Evolutionary conservation across 768 basidiomycete genomes (phyloP).

Genomic region (Melanogaster broomeanus): DNA sequence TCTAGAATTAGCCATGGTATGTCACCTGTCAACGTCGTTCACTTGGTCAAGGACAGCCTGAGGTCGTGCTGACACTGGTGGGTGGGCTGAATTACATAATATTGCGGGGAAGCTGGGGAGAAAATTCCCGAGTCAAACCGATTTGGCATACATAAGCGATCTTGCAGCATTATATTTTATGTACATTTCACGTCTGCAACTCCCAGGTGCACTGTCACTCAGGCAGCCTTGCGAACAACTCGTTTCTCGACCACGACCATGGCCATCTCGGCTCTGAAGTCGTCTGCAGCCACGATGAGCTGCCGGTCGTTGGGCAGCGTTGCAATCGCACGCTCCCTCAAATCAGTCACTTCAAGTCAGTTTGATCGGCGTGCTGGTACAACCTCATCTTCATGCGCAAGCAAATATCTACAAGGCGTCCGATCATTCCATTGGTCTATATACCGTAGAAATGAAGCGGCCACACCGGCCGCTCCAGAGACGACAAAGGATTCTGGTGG

Average conservation of each 20-base stretch:
- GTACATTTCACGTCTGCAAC: constrained; percentile 16
- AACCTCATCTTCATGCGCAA: constrained; percentile 1
- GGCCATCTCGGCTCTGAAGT: constrained; percentile 32
- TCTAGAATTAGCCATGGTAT: too few species aligned
- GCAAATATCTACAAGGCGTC: constrained; percentile 18
- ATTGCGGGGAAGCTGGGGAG: too few species aligned
- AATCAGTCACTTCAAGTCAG: constrained; percentile 26
- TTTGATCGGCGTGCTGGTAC: background rate
- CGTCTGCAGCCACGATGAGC: constrained; percentile 24
- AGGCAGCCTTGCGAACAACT: constrained; percentile 16
- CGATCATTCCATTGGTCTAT: constrained; percentile 34
- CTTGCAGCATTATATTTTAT: too few species aligned
- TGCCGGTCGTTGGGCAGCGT: constrained; percentile 21
- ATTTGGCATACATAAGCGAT: too few species aligned
- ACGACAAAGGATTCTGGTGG: constrained; percentile 28
- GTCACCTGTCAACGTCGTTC: too few species aligned
- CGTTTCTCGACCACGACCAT: constrained; percentile 27
- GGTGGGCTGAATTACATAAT: too few species aligned
- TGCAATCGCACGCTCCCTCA: constrained; percentile 12
- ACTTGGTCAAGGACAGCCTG: too few species aligned
- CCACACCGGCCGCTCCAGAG: constrained; percentile 8
- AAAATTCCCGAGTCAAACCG: too few species aligned
- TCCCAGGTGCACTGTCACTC: constrained; percentile 8
- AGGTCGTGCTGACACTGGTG: too few species aligned
- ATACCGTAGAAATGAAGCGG: constrained; percentile 25